Conservation (phyloP, 192 early-diverging fungal genomes). For the Tieghemiomyces parasiticus region DNA sequence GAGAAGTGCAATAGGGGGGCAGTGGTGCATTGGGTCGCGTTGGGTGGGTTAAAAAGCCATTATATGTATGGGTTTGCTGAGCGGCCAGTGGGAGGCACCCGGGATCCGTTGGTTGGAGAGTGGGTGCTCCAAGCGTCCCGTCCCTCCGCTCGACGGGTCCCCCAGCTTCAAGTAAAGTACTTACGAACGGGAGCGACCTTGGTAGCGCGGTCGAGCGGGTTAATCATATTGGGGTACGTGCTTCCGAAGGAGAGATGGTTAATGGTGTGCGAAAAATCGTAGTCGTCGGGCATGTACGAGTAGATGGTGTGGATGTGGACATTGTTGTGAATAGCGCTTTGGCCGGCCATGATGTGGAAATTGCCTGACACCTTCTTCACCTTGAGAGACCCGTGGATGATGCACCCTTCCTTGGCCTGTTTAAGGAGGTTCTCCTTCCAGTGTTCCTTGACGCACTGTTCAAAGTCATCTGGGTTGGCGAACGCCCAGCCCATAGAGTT, state of each 20-base stretch:
- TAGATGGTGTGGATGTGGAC: conserved; percentile 21
- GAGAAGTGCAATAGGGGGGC: too few species aligned
- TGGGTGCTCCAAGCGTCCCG: too few species aligned
- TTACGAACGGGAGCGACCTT: conserved; percentile 36
- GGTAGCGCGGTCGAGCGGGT: conserved; percentile 47
- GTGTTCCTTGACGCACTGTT: conserved; percentile 84
- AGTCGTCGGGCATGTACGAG: conserved; percentile 30
- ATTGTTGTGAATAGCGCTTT: conserved; percentile 22
- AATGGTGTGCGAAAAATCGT: conserved; percentile 73
- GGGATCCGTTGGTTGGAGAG: too few species aligned
- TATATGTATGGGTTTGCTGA: too few species aligned
- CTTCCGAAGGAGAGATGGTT: conserved; percentile 71
- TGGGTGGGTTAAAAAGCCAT: too few species aligned
- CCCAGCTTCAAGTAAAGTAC: too few species aligned
- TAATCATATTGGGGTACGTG: conserved; percentile 23
- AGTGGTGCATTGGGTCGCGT: too few species aligned
- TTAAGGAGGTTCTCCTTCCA: conserved; percentile 55
- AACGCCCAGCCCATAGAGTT: conserved; percentile 71
- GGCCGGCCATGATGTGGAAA: conserved; percentile 85
- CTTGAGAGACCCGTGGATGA: conserved; percentile 56
- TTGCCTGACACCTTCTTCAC: conserved; percentile 92
- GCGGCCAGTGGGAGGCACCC: too few species aligned
- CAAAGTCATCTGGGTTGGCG: conserved; percentile 50
- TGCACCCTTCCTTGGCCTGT: conserved; percentile 83
- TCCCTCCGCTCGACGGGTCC: too few species aligned